Evolutionary conservation across 352 stramenopile species (phyloP).

Genomic region (Phytophthora fragariae): DNA sequence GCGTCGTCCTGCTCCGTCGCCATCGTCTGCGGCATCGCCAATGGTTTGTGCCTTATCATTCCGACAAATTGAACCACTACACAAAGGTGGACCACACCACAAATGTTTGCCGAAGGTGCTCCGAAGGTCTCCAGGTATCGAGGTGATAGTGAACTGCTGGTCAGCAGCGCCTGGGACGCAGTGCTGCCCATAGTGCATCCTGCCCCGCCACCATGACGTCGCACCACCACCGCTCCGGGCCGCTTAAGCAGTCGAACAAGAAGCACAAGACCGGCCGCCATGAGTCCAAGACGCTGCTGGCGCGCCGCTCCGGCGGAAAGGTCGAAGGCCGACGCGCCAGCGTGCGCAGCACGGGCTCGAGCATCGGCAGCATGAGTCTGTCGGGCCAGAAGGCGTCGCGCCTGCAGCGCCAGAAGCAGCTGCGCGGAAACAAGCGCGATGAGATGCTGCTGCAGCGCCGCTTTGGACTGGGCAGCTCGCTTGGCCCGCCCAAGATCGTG

Average conservation of each 20-base stretch:
- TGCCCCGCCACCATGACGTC: conserved; percentile 54
- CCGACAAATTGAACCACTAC: too few species aligned
- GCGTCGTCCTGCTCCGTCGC: conserved; percentile 26
- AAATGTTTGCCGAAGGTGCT: too few species aligned
- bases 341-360: conserved; percentile 50
- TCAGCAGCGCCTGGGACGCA: conserved; percentile 18
- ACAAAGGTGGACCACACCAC: too few species aligned
- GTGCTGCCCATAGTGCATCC: conserved; percentile 15
- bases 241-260: conserved; percentile 93
- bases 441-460: conserved; percentile 87
- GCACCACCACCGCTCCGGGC: conserved; percentile 88
- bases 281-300: conserved; percentile 83
- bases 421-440: conserved; percentile 87
- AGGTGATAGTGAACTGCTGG: conserved; percentile 1
- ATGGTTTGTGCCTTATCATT: conserved; percentile 8
- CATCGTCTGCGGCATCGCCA: conserved; percentile 26
- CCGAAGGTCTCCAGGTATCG: too few species aligned
- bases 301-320: conserved; percentile 77
- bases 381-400: conserved; percentile 79
- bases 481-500: conserved; percentile 86
- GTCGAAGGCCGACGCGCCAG: conserved; percentile 62
- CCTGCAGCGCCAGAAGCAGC: conserved; percentile 86
- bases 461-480: conserved; percentile 72
- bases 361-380: conserved; percentile 54
- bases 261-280: conserved; percentile 91